Conservation (phyloP, 305 asterid species). For the Solanum hybrid region DNA sequence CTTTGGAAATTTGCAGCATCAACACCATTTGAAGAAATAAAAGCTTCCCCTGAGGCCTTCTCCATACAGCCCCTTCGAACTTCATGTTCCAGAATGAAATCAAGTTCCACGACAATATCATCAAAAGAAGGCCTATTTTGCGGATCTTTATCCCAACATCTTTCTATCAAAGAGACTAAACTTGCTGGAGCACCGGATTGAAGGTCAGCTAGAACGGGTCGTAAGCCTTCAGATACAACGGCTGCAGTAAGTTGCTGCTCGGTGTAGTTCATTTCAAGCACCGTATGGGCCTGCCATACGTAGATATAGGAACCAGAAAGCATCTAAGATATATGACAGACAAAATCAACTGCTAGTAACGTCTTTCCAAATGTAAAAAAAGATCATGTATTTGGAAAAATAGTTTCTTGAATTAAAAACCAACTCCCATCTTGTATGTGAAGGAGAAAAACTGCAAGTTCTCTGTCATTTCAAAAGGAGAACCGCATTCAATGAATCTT, state of each 20-base stretch:
- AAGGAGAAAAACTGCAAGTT: background rate
- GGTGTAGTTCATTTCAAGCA: slow-evolving; percentile 91
- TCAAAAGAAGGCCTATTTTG: slow-evolving; percentile 54
- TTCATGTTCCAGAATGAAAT: slow-evolving; percentile 31
- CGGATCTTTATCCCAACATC: slow-evolving; percentile 83
- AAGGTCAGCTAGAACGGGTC: slow-evolving; percentile 71
- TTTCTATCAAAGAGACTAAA: slow-evolving; percentile 53
- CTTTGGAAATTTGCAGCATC: slow-evolving; percentile 22
- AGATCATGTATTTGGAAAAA: background rate
- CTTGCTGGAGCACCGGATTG: slow-evolving; percentile 39
- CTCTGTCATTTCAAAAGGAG: background rate
- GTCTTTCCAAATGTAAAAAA: background rate
- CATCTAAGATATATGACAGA: background rate
- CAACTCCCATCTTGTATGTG: background rate
- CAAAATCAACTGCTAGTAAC: background rate
- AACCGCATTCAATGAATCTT: background rate
- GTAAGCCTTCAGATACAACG: slow-evolving; percentile 69
- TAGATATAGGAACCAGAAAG: slow-evolving; percentile 1
- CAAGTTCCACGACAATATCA: slow-evolving; percentile 59
- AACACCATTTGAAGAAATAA: slow-evolving; percentile 11
- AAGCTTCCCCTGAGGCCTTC: slow-evolving; percentile 15
- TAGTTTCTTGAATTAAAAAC: background rate
- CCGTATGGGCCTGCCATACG: slow-evolving; percentile 79
- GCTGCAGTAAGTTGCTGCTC: slow-evolving; percentile 90
- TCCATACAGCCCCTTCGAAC: slow-evolving; percentile 12